A percentile compares a stretch with the other conserved stretches of the same genome.
Evolutionary conservation across 148 eudicot species (phyloP).

Genomic region (Diospyros kaki): DNA sequence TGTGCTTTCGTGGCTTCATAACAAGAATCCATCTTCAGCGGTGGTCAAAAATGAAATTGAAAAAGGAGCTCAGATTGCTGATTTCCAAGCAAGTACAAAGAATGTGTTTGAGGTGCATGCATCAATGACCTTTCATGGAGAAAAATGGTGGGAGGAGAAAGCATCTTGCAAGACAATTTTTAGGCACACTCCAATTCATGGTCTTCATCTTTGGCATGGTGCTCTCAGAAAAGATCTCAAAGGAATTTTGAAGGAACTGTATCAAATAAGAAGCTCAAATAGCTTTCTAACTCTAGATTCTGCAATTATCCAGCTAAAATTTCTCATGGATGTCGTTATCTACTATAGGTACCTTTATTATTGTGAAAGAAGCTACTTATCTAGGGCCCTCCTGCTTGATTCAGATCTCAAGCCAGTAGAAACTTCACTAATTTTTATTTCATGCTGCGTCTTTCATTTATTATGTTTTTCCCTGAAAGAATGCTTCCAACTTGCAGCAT

Average conservation of each 20-base stretch:
- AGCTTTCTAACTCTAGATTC: conserved; percentile 35
- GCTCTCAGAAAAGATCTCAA: conserved; percentile 53
- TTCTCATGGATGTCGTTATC: conserved; percentile 60
- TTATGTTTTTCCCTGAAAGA: conserved; percentile 8
- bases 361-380: not conserved
- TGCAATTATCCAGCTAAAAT: conserved; percentile 49
- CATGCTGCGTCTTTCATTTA: not conserved
- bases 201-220: conserved; percentile 61
- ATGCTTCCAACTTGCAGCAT: conserved; percentile 43
- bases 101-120: conserved; percentile 23
- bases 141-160: conserved; percentile 19
- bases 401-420: not conserved
- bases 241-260: conserved; percentile 45
- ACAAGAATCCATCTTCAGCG: conserved; percentile 23
- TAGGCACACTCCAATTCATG: conserved; percentile 34
- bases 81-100: conserved; percentile 28
- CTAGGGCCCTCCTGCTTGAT: conserved; percentile 5
- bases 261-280: conserved; percentile 38
- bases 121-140: conserved; percentile 22
- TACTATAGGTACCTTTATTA: conserved; percentile 56
- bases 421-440: not conserved
- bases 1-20: conserved; percentile 61
- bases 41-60: conserved; percentile 17
- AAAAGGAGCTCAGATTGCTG: conserved; percentile 26
- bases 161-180: conserved; percentile 16